A percentile compares a stretch with the other conserved stretches of the same genome.
Evolutionary conservation across 2,329 filamentous ascomycete species (phyloP).

Genomic region (Teratosphaeria destructans): DNA sequence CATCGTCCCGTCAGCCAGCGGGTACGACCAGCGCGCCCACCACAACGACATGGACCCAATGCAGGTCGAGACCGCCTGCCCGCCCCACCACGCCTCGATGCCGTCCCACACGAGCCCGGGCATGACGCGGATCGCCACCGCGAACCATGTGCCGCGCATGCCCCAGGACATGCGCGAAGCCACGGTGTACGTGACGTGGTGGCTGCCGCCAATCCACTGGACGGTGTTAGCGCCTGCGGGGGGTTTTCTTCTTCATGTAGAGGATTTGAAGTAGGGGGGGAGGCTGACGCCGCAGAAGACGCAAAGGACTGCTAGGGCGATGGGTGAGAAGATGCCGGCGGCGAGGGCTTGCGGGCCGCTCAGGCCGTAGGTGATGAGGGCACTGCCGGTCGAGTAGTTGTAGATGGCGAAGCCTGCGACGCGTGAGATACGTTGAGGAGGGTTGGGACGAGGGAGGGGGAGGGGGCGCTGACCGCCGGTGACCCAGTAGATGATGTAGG

Average conservation of each 20-base stretch:
- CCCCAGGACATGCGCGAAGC: neutral
- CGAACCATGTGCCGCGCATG: neutral
- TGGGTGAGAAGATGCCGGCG: neutral
- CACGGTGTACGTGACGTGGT: neutral
- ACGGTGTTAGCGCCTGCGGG: neutral
- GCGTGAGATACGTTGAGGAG: neutral
- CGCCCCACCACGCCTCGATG: neutral
- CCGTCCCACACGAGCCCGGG: neutral
- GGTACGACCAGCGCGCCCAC: neutral
- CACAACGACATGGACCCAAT: neutral
- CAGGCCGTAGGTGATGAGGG: neutral
- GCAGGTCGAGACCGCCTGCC: neutral
- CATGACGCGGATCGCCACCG: neutral
- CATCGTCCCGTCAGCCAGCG: neutral
- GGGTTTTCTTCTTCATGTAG: too few species aligned
- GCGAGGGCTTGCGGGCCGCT: neutral
- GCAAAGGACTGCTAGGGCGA: neutral
- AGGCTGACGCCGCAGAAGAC: neutral
- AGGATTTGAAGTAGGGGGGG: neutral
- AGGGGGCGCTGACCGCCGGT: neutral
- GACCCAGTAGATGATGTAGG: neutral
- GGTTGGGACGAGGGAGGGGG: neutral
- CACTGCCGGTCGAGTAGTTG: neutral
- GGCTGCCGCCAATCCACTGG: neutral
- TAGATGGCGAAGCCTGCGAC: neutral